A percentile compares a stretch with the other conserved stretches of the same genome.
These are phyloP conservation scores for Phytophthora constricta DNA, from an alignment of 352 stramenopile species.

Conservation along the genomic window DNA sequence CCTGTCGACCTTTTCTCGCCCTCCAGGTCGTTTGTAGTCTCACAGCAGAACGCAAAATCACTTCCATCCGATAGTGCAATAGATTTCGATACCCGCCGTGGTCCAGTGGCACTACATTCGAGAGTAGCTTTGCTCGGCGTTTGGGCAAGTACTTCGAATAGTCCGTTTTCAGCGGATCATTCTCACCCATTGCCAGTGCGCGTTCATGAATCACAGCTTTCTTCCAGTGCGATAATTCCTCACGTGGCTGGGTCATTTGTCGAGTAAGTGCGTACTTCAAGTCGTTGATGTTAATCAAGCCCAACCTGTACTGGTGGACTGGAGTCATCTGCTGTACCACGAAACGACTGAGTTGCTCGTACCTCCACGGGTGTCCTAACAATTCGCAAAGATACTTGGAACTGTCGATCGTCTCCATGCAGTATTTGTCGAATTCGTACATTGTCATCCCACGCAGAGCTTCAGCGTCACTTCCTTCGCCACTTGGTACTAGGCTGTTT, in stretches of 20 bases:
- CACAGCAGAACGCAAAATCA: constrained; percentile 71
- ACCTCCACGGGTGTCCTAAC: constrained; percentile 73
- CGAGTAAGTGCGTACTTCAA: constrained; percentile 83
- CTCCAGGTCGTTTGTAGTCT: constrained; percentile 89
- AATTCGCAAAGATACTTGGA: constrained; percentile 79
- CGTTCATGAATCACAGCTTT: constrained; percentile 88
- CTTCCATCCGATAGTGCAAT: constrained; percentile 73
- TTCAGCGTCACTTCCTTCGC: constrained; percentile 6
- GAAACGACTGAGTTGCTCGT: constrained; percentile 81
- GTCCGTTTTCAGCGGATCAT: constrained; percentile 92
- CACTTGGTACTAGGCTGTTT: constrained; percentile 27
- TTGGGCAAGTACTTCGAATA: constrained; percentile 92
- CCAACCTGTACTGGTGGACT: constrained; percentile 88
- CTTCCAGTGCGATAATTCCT: constrained; percentile 66
- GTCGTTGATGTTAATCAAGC: constrained; percentile 88
- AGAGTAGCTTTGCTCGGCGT: constrained; percentile 69
- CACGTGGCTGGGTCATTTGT: constrained; percentile 53
- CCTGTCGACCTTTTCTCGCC: constrained; percentile 71
- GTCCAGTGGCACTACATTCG: constrained; percentile 88
- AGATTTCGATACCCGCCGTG: constrained; percentile 91
- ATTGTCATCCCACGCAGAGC: constrained; percentile 65
- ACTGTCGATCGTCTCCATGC: constrained; percentile 49
- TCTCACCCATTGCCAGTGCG: constrained; percentile 89
- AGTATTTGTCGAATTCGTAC: constrained; percentile 81
- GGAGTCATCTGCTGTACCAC: constrained; percentile 88